Conservation (phyloP, 2,329 filamentous ascomycete genomes). For the Hypoxylon sp. region DNA sequence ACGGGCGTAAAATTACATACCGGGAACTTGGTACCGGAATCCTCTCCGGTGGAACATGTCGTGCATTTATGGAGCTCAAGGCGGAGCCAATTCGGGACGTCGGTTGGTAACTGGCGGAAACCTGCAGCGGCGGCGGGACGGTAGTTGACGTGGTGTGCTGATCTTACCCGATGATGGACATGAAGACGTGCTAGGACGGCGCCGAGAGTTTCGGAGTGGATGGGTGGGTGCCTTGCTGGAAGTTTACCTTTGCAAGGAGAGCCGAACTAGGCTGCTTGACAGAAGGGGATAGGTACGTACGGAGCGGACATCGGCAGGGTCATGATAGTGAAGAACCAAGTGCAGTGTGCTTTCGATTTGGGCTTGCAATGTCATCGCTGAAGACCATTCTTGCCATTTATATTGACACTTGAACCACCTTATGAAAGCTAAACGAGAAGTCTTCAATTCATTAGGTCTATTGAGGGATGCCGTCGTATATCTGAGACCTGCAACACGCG, state of each 20-base stretch:
- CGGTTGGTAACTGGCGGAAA: constrained; percentile 17
- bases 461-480: background rate
- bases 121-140: constrained; percentile 29
- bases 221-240: constrained; percentile 17
- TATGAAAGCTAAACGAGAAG: background rate
- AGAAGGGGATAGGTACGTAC: constrained; percentile 19
- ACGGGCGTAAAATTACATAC: background rate
- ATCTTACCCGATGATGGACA: constrained; percentile 23
- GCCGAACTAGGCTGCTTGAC: constrained; percentile 23
- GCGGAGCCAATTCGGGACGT: constrained; percentile 21
- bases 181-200: constrained; percentile 16
- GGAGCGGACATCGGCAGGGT: constrained; percentile 26
- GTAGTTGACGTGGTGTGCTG: constrained; percentile 15
- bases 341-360: constrained; percentile 16
- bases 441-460: background rate
- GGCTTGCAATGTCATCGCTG: constrained; percentile 6
- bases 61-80: constrained; percentile 21
- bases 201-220: constrained; percentile 23
- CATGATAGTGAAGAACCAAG: constrained; percentile 11
- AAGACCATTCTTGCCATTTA: background rate
- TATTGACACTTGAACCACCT: background rate
- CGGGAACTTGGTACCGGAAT: constrained; percentile 15
- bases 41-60: constrained; percentile 14
- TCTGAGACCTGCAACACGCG: background rate
- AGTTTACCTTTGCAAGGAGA: constrained; percentile 16